Percentiles rank a stretch among this genome's conserved stretches.
Evolutionary conservation across 2,329 filamentous ascomycete species (phyloP).

Genomic region (Parastagonospora nodorum): DNA sequence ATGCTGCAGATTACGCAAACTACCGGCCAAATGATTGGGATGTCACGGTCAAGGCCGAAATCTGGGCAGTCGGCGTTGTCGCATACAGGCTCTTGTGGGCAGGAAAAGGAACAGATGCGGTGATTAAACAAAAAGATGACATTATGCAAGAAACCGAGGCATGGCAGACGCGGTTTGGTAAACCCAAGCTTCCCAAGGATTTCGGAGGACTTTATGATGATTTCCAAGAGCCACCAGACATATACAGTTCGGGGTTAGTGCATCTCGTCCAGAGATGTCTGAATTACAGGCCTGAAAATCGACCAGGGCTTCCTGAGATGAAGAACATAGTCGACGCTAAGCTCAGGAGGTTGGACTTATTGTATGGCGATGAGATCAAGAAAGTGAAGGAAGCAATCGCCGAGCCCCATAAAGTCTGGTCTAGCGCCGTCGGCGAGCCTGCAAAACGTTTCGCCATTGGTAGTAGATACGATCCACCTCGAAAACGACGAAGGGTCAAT

Average conservation of each 20-base stretch:
- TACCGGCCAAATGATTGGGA: neutral
- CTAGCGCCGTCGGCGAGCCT: neutral
- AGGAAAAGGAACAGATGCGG: neutral
- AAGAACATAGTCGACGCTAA: neutral
- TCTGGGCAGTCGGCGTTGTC: neutral
- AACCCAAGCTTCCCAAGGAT: no score
- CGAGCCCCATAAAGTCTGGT: neutral
- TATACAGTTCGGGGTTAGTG: neutral
- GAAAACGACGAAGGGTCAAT: neutral
- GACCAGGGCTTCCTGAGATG: neutral
- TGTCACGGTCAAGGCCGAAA: neutral
- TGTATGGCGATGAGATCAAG: neutral
- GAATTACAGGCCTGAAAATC: neutral
- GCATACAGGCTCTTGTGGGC: neutral
- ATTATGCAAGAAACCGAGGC: neutral
- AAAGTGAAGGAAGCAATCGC: neutral
- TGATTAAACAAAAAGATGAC: no score
- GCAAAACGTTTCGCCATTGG: neutral
- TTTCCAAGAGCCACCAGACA: neutral
- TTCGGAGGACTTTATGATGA: neutral
- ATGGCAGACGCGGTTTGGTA: neutral
- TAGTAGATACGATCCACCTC: neutral
- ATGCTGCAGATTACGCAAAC: neutral
- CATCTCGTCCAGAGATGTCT: neutral
- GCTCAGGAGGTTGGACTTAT: neutral